These are phyloP conservation scores for Aspergillus nidulans DNA, from an alignment of 495 filamentous ascomycete species.

Conservation along the genomic window DNA sequence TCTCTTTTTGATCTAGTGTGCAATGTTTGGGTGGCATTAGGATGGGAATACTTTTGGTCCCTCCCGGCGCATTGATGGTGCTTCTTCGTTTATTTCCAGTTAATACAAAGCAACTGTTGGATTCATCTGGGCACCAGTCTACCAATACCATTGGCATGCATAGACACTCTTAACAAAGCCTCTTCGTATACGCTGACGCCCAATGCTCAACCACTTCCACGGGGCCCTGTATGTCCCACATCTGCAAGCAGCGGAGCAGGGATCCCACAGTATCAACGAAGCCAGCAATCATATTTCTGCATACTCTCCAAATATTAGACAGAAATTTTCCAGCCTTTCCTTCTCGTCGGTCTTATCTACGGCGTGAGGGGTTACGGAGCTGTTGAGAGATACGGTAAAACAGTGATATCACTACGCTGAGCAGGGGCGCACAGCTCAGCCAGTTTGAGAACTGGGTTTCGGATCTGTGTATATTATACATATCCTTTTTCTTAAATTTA, in stretches of 20 bases:
- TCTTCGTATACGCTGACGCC: conserved; percentile 14
- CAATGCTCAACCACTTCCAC: conserved; percentile 19
- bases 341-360: conserved; percentile 18
- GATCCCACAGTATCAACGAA: conserved; percentile 19
- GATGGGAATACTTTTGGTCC: conserved; percentile 32
- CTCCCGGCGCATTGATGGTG: conserved; percentile 30
- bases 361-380: conserved; percentile 8
- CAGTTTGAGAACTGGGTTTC: too few species aligned
- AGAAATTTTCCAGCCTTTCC: conserved; percentile 11
- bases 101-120: conserved; percentile 18
- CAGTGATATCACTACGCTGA: too few species aligned
- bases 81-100: conserved; percentile 21
- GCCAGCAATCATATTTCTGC: conserved; percentile 14
- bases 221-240: conserved; percentile 18
- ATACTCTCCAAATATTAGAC: conserved; percentile 3
- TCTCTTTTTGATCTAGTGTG: conserved; percentile 18
- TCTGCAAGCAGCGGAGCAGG: conserved; percentile 6
- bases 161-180: background rate
- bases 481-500: background rate
- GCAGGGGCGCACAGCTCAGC: too few species aligned
- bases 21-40: conserved; percentile 43
- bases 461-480: too few species aligned
- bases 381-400: background rate
- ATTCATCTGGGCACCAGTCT: background rate
- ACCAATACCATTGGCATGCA: background rate